Percentiles rank a stretch among this genome's conserved stretches.
phyloP scores from a whole-genome alignment of 345 rosid genomes.

The Pelargonium nanum region DNA sequence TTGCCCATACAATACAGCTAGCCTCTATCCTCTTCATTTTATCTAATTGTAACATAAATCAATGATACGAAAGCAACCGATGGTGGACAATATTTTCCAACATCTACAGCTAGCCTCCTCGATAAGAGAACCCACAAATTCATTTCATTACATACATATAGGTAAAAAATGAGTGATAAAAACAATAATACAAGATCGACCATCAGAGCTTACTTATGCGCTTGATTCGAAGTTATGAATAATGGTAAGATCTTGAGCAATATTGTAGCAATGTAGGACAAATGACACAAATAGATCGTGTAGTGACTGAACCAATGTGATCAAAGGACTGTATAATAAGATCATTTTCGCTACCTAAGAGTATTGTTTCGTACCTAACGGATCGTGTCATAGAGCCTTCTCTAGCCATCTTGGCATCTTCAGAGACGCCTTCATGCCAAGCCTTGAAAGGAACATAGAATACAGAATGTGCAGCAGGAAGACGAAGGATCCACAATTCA shows the following conservation, averaged over 20 bases:
- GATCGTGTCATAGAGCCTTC: slow-evolving; percentile 40
- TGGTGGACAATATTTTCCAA: too few relatives aligned
- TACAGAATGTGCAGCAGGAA: slow-evolving; percentile 72
- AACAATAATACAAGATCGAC: neutral
- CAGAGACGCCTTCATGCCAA: slow-evolving; percentile 63
- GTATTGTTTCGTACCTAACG: neutral
- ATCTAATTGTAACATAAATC: too few relatives aligned
- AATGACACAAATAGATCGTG: too few relatives aligned
- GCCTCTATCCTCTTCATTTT: too few relatives aligned
- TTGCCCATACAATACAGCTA: too few relatives aligned
- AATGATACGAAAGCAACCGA: too few relatives aligned
- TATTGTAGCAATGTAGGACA: too few relatives aligned
- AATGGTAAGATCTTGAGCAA: too few relatives aligned
- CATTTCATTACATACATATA: neutral
- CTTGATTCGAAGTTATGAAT: neutral
- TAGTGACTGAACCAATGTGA: too few relatives aligned
- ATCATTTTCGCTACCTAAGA: too few relatives aligned
- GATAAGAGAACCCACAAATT: neutral
- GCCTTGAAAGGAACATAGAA: slow-evolving; percentile 62
- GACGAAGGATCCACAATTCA: slow-evolving; percentile 74
- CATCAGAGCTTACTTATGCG: neutral
- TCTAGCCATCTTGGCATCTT: slow-evolving; percentile 77
- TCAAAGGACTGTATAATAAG: too few relatives aligned
- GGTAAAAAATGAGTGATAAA: neutral
- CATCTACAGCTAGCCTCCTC: too few relatives aligned